Evolutionary conservation across 352 stramenopile species (phyloP).

Genomic region (Globisporangium nodosum): DNA sequence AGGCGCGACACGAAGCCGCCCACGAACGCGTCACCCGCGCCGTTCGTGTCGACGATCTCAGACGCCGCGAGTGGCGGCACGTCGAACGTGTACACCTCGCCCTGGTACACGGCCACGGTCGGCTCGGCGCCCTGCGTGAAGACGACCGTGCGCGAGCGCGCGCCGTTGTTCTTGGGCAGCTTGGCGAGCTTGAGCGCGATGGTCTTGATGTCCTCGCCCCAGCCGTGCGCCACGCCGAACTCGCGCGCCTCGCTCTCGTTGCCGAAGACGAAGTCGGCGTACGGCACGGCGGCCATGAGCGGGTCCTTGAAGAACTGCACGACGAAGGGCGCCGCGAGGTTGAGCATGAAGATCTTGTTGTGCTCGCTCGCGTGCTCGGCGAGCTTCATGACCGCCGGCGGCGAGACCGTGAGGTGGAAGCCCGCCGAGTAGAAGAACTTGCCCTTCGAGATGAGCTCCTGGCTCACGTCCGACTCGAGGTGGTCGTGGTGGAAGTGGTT

Average conservation of each 20-base stretch:
- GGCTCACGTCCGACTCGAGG: conserved; percentile 78
- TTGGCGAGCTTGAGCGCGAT: conserved; percentile 93
- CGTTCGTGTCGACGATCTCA: conserved; percentile 98
- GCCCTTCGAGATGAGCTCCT: conserved; percentile 92
- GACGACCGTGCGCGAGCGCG: conserved; percentile 92
- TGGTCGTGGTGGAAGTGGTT: conserved; percentile 97
- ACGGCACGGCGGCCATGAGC: conserved; percentile 91
- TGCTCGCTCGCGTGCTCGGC: conserved; percentile 91
- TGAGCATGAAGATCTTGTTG: conserved; percentile 96
- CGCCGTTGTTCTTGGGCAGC: conserved; percentile 91
- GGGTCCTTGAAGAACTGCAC: conserved; percentile 98
- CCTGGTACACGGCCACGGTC: conserved; percentile 96
- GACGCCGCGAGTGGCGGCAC: conserved; percentile 85
- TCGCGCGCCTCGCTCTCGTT: conserved; percentile 98
- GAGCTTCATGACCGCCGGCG: conserved; percentile 88
- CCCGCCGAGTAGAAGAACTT: conserved; percentile 97
- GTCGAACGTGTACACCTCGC: conserved; percentile 89
- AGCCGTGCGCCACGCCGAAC: conserved; percentile 90
- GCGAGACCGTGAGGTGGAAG: conserved; percentile 98
- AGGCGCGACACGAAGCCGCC: conserved; percentile 97
- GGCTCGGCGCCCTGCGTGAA: conserved; percentile 96
- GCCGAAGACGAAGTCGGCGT: conserved; percentile 98
- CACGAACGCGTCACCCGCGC: conserved; percentile 98
- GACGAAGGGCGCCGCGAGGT: conserved; percentile 98
- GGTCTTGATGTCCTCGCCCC: conserved; percentile 81